A percentile compares a stretch with the other conserved stretches of the same genome.
phyloP scores from a whole-genome alignment of 768 basidiomycete genomes.

The Amanita pseudoporphyria region DNA sequence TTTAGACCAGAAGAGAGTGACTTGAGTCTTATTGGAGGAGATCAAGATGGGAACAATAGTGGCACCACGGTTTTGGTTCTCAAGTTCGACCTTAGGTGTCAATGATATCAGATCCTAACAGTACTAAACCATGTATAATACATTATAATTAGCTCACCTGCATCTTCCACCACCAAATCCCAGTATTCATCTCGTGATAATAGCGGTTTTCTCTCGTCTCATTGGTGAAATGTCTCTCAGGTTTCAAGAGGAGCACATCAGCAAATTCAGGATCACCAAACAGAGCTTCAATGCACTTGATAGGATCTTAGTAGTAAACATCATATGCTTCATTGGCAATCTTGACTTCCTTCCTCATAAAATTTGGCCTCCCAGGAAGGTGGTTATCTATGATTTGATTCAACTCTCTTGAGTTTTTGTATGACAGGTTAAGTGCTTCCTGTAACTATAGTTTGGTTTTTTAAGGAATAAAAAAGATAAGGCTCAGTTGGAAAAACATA shows the following conservation, averaged over 20 bases:
- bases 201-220: conserved; percentile 15
- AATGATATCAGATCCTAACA: too few relatives aligned
- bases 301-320: conserved; percentile 17
- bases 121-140: too few relatives aligned
- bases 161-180: conserved; percentile 27
- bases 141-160: conserved; percentile 31
- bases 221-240: too few relatives aligned
- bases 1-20: too few relatives aligned
- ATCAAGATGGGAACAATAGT: too few relatives aligned
- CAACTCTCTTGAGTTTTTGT: too few relatives aligned
- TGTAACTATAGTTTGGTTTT: too few relatives aligned
- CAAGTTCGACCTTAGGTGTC: too few relatives aligned
- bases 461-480: background rate
- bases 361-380: conserved; percentile 14
- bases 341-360: too few relatives aligned
- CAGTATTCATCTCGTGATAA: too few relatives aligned
- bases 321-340: conserved; percentile 15
- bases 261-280: conserved; percentile 20
- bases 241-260: conserved; percentile 13
- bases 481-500: background rate
- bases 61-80: too few relatives aligned
- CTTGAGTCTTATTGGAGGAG: too few relatives aligned
- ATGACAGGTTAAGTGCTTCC: background rate
- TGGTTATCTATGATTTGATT: conserved; percentile 19
- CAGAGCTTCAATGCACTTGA: conserved; percentile 21